A percentile compares a stretch with the other conserved stretches of the same genome.
Evolutionary conservation across 2,329 filamentous ascomycete genomes (phyloP).

Genomic region (Fonsecaea pugnacius): DNA sequence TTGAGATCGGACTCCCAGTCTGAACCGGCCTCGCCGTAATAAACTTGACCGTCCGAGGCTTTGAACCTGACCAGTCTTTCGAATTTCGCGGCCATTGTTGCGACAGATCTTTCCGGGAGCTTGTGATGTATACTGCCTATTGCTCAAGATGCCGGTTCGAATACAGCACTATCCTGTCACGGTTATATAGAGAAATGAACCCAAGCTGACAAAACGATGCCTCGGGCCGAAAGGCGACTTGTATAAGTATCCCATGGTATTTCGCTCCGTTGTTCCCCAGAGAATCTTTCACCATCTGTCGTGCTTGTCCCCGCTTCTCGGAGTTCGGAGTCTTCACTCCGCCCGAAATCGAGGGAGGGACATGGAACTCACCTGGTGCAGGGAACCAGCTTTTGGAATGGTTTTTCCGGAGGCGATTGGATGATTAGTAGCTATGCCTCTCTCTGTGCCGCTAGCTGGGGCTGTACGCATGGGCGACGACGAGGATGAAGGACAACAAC

Average conservation of each 20-base stretch:
- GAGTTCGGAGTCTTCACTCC: background rate
- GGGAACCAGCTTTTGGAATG: background rate
- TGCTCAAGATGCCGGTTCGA: background rate
- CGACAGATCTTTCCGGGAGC: background rate
- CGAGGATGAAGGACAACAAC: background rate
- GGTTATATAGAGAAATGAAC: background rate
- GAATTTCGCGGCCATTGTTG: slow-evolving; percentile 6
- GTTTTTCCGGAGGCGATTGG: background rate
- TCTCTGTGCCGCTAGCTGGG: background rate
- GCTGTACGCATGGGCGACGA: background rate
- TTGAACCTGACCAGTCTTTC: slow-evolving; percentile 19
- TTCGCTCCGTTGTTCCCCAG: background rate
- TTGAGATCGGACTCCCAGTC: slow-evolving; percentile 21
- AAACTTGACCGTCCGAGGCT: slow-evolving; percentile 15
- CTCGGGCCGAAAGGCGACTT: background rate
- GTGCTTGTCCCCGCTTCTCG: slow-evolving; percentile 15
- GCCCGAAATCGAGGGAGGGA: background rate
- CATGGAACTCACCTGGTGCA: background rate
- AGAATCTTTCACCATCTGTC: background rate
- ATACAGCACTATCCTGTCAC: background rate
- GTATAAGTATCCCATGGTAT: background rate
- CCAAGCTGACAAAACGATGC: background rate
- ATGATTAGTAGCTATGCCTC: background rate
- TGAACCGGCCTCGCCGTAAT: slow-evolving; percentile 24
- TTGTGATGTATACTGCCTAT: background rate